Evolutionary conservation across 768 basidiomycete species (phyloP), one percentile per base, ranked within the genome.

Genomic region (Porphyrellus cyaneotinctus): DNA sequence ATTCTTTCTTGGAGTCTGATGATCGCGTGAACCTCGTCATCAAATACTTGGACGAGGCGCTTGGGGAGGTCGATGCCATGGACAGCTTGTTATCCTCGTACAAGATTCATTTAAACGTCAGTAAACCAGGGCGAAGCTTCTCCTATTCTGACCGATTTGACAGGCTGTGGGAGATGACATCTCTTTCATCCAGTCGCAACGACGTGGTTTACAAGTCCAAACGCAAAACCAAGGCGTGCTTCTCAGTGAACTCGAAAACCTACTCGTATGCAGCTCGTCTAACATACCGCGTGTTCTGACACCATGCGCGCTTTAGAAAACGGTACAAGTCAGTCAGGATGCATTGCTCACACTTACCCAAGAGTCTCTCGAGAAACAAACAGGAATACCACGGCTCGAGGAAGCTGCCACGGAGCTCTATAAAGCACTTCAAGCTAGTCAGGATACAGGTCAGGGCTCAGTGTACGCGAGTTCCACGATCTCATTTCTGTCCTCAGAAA

Each of bases 121-220:
- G 88, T 66, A 43, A 37, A 46, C 32, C 51, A 39, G 43, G 23
- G 35, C 52, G n/a, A 46, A 5, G 24, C 24, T 31, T 33, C 1
- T 15, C 17, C 28, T 32, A 33, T 54, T 37, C 63, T 69, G 42
- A 66, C 28, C 23, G 18, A 26, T 42, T 33, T 50, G 14, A 30
- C 61, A 98, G 95, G 88, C 91, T 50, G 95, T 97, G 35, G 83
- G 82, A 48, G 97, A 99, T 53, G 97, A 99, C 65, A 99, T 99
- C 49, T 82, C 81, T 8, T 94, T 84, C 65, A 99, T 99, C 61
- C 97, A 98, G 71, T 89, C 89, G 1, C 95, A 98, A 69, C 94
- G 95, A 66, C 82, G 95, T 43, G 97, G 97, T 58, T 75, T 99
- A 32, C 97, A 99, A 70, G 94, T 98, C 4, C 95, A 98, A 64